A percentile compares a stretch with the other conserved stretches of the same genome.
These are phyloP conservation scores for Lecanoromycetidae sp. DNA, from an alignment of 2,329 filamentous ascomycete genomes.

Conservation along the genomic window DNA sequence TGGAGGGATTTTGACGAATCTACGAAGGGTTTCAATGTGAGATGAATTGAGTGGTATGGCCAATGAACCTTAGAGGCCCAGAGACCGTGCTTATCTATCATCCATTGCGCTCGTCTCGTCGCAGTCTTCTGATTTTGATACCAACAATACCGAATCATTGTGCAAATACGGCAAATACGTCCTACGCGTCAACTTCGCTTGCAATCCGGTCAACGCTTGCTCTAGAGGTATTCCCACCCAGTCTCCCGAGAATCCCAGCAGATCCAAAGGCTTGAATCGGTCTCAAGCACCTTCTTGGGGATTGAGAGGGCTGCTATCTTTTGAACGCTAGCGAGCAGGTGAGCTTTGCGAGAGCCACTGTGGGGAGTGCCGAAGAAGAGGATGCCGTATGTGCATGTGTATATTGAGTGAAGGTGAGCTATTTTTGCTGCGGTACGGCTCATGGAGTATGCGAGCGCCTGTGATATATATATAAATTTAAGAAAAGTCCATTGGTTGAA, in stretches of 20 bases:
- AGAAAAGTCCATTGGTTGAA: too few relatives aligned
- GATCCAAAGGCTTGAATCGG: constrained; percentile 29
- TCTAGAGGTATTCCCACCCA: too few relatives aligned
- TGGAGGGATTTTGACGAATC: constrained; percentile 27
- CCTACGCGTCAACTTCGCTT: too few relatives aligned
- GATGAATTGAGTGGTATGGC: neutral
- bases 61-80: neutral
- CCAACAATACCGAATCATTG: too few relatives aligned
- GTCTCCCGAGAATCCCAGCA: too few relatives aligned
- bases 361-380: constrained; percentile 32
- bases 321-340: constrained; percentile 11
- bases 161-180: too few relatives aligned
- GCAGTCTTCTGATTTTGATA: too few relatives aligned
- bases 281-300: constrained; percentile 12
- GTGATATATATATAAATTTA: neutral
- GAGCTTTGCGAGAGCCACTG: constrained; percentile 23
- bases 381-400: constrained; percentile 28
- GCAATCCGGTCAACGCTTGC: too few relatives aligned
- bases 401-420: constrained; percentile 28
- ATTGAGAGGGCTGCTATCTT: constrained; percentile 5
- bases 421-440: constrained; percentile 21
- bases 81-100: too few relatives aligned
- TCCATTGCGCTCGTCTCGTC: too few relatives aligned
- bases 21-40: neutral
- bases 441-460: constrained; percentile 28